Evolutionary conservation across 2,329 filamentous ascomycete species (phyloP), one percentile per base, ranked within the genome.

Genomic region (Stagonosporopsis chrysanthemi): DNA sequence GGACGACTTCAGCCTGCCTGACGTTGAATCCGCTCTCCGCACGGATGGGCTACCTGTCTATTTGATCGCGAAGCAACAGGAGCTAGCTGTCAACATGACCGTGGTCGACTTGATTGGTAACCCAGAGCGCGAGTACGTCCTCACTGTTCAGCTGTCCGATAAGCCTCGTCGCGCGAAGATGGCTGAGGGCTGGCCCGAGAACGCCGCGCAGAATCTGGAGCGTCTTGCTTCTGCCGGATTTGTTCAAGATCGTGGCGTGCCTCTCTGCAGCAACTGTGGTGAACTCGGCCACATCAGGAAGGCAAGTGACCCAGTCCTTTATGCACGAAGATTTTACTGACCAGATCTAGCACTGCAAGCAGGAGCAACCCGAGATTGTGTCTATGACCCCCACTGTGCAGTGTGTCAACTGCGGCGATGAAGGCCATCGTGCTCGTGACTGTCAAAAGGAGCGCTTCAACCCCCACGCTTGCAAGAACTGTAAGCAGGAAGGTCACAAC

Each of bases 401-500:
- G 43, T 92, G 89, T 72, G 83, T 80, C 77, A 88, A 91, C 77
- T 91, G 89, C 63, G 77, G 82, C 4, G 80, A 82, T 36, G 76
- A 80, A 24, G 88, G 88, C 9, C 89, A 91, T 67, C 87, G 88
- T 56, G 77, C 88, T 48, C 86, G 89, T 48, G 88, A 92, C 64
- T 92, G 89, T 56, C 72, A 72, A 4, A 68, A 77, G 54, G 72
- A 75, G 56, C 77, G 89, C 46, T 76, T 85, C 28, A 85, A 89
- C 77, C 86, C 81, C 54, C 87, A 83, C 63, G 86, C 85, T 7
- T 90, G 88, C 82, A 85, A 83, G 71, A 90, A 90, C 71, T 90
- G 88, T 78, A 84, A 83, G 83, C 78, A 75, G 70, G 77, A 75
- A 28, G 70, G 72, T 8, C 70, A 72, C 40, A 69, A 54, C 23